Evolutionary conservation across 2,329 filamentous ascomycete genomes (phyloP), one percentile per base, ranked within the genome.

Genomic region (Ascochyta rabiei): DNA sequence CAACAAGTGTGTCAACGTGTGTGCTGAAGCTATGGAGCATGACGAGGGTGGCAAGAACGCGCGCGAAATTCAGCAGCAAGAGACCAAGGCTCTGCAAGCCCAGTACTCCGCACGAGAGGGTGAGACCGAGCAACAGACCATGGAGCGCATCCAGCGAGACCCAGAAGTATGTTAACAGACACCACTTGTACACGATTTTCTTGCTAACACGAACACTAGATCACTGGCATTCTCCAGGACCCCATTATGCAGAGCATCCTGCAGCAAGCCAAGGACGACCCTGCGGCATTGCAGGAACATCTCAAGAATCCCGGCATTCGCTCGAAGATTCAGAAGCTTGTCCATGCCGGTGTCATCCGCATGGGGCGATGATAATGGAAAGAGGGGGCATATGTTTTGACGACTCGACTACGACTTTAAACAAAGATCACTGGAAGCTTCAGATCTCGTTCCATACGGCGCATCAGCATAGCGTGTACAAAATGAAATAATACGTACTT

Each of bases 211-310:
- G 6, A 2, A 2, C 2, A 3, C 23, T 60, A 83, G 87, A 96
- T 98, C 74, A 90, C 96, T 84, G 78, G 82, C 60, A 93, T 97
- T 71, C 90, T 98, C 79, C 88, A 93, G 76, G 95, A 99, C 72
- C 95, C 95, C 15, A 88, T 99, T 72, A 98, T 99, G 93, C 92
- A 99, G 80, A 89, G 89, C 63, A 97, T 97, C 64, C 85, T 98
- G 52, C 93, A 98, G 76, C 95, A 99, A 80, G 95, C 95, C 40
- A 96, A 98, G 82, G 87, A 86, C 50, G 90, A 99, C 70, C 95
- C 95, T 16, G 89, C 89, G 43, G 95, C 95, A 40, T 85, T 99
- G 60, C 89, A 96, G 74, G 93, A 99, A 76, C 96, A 99, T 78
- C 96, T 99, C 90, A 90, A 88, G 81, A 99, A 98, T 81, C 85